Base-by-base conservation (phyloP, 164 flowering plant species). In the Platanus orientalis region DNA sequence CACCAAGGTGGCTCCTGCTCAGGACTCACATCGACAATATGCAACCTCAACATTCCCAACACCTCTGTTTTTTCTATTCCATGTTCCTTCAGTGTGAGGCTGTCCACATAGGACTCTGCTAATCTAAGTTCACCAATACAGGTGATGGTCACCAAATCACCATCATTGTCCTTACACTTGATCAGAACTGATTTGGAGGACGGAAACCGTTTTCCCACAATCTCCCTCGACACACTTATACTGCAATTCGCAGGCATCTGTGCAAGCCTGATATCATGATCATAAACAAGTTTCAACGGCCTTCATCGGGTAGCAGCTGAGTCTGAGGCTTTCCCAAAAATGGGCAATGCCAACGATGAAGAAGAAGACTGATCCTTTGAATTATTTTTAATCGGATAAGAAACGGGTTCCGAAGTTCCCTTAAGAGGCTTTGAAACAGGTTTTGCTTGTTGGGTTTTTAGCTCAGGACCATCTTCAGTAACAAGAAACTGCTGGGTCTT, bases 1-100 rank as follows among this genome's bases (percentile, higher is more conserved):
- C 58, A 95, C 99, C 74, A 95, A 73, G 11, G 99, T 32, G 97
- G 97, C 77, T 89, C 99, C 68, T 91, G 99, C 58, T 94, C 97
- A n/a, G 97, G 89, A 69, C 79, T 75, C 69, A 94, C 99, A 65
- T 94, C 99, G 34, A n/a, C n/a, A n/a, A n/a, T n/a, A n/a, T n/a
- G n/a, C n/a, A n/a, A n/a, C n/a, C n/a, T n/a, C n/a, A n/a, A 94
- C 84, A 83, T 66, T 20, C 86, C 85, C 72, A 78, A 0, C 0
- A 79, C 45, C 5, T 83, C 85, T 47, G 67, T 28, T 63, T 75
- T 78, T 36, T 81, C 83, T 0, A 60, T 42, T 34, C 75, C 92
- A 21, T 85, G 71, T 19, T 76, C 88, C 71, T 80, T 78, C 23
- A 63, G 48, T 40, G 68, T 17, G 26, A 70, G n/a, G n/a, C n/a